Base-by-base conservation (phyloP, 1,284 basidiomycete species). In the Cutaneotrichosporon cutaneum region DNA sequence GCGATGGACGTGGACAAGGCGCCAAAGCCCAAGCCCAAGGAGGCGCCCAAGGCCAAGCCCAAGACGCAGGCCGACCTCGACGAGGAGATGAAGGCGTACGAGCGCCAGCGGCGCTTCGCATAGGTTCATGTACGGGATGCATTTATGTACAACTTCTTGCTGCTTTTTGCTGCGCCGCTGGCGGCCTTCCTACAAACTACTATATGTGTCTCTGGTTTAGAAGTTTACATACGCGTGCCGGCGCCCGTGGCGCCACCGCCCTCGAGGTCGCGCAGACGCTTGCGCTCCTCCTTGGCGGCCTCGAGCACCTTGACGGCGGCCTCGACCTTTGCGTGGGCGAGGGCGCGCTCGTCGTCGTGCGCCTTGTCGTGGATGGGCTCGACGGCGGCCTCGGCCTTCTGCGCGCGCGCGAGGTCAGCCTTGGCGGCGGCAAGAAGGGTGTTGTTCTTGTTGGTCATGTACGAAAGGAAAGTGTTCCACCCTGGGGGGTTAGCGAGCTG, bases 381-480 rank as follows among this genome's bases (percentile, higher is more conserved):
- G 65, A 63, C 62, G 35, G 67, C 65, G n/a, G 64, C 60, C 16
- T 70, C 48, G 7, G 67, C 68, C 13, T 69, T 60, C 35, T 68
- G 64, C 18, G 66, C 71, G 14, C 68, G 26, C 21, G 60, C 60
- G 13, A 72, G 51, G 26, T 57, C 62, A 8, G 58, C 54, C 2
- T 59, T 45, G 7, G 72, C 72, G 21, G 47, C 56, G 22, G 66
- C 65, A 18, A 72, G 58, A 10, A 65, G 56, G 44, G 63, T 65
- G 65, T 78, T 78, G 61, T 72, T 75, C 48, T 65, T 61, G 63
- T 75, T 75, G 64, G 77, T 77, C 39, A 72, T 66, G 70, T 73
- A 69, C 2, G 70, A 75, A 14, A 69, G 66, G 63, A 63, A 74
- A 55, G 70, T 67, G 68, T 93, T 81, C 92, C 90, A 93, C 56